Evolutionary conservation across 2,329 filamentous ascomycete species (phyloP), one percentile per base, ranked within the genome.

Genomic region (Sclerotinia minor): DNA sequence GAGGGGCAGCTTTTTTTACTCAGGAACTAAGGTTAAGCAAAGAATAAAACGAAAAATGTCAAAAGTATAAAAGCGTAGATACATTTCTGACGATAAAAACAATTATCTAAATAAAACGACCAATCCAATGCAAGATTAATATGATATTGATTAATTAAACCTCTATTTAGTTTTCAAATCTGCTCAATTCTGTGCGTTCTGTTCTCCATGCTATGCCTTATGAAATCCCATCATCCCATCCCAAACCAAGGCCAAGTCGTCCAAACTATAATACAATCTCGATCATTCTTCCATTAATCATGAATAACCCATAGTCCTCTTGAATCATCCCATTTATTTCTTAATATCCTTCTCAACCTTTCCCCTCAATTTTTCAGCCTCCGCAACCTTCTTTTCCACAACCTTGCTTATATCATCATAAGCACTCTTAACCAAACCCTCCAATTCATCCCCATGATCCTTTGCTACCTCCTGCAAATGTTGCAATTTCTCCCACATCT

Each of bases 391-490:
- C 76, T 85, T 85, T 77, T 88, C 85, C 53, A 91, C 79, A 41
- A 91, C 83, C 77, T 88, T 81, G 76, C 84, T 82, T 58, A 92
- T 79, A 77, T 92, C 89, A 55, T 89, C 83, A 60, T 91, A 81
- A 0, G 89, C 89, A 76, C 90, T 88, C 78, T 87, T 87, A 64
- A 91, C 77, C 49, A 92, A 80, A 78, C 87, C 84, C 81, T 92
- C 85, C 2, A 89, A 89, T 77, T 92, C 88, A 6, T 87, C 82
- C 61, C 85, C 87, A 76, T 91, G 87, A 80, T 91, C 87, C 73
- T 89, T 81, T 0, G 87, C 87, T 19, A 89, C 81, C 70, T 90
- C 82, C 71, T 85, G 82, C 66, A 93, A 77, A 73, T 90, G 83
- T 74, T 86, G 81, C 65, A 92, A 76, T 79, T 91, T 90, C 47